Percentiles rank a stretch among this genome's conserved stretches.
Evolutionary conservation across 192 early-diverging fungal genomes (phyloP).

Genomic region (Haplosporangium gracile): DNA sequence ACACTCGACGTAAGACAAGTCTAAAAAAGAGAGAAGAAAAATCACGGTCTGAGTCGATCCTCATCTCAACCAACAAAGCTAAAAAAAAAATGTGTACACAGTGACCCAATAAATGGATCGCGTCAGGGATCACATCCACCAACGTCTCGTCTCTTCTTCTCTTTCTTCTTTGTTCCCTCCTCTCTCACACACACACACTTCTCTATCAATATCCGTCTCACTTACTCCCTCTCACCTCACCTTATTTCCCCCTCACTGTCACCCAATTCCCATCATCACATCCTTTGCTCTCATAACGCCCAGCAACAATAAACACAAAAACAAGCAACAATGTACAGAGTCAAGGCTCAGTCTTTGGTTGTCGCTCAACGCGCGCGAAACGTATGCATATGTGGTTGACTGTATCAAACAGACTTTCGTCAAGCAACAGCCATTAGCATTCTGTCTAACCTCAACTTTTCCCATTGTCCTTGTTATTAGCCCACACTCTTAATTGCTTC

Average conservation of each 20-base stretch:
- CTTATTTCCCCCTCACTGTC: neutral
- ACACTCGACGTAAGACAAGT: neutral
- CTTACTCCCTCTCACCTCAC: neutral
- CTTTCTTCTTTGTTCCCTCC: neutral
- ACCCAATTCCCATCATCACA: neutral
- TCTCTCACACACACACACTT: neutral
- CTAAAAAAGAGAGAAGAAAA: neutral
- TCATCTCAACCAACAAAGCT: neutral
- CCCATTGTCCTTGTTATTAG: neutral
- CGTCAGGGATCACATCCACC: no score
- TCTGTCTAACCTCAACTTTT: neutral
- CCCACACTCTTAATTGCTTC: conserved; percentile 24
- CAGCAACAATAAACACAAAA: neutral
- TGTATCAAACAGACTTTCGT: neutral
- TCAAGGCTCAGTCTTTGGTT: conserved; percentile 27
- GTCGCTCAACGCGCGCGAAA: conserved; percentile 27
- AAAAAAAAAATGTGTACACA: neutral
- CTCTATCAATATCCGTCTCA: neutral
- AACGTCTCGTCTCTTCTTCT: neutral
- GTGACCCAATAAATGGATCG: neutral
- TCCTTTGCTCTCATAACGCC: neutral
- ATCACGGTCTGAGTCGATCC: neutral
- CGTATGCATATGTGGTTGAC: conserved; percentile 11
- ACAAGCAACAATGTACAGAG: conserved; percentile 20
- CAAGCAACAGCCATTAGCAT: neutral